Evolutionary conservation across 2,329 filamentous ascomycete genomes (phyloP), one percentile per base, ranked within the genome.

Genomic region (Xylariaceae sp.): DNA sequence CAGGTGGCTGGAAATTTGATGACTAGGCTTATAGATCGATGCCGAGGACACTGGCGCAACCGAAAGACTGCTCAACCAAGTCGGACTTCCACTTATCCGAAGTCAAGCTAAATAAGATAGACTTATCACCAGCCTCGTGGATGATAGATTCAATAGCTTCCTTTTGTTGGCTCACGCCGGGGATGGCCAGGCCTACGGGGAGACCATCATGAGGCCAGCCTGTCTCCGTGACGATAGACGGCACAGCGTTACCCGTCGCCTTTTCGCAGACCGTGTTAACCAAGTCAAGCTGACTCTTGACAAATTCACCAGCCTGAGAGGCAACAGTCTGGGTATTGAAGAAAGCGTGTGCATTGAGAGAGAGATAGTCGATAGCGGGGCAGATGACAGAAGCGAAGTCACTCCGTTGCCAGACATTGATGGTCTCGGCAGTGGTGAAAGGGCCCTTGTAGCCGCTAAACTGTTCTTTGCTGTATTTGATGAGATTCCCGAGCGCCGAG

Each of bases 261-360:
- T 37, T 37, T 10, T 37, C 73, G 84, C 93, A 98, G 66, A 91
- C 65, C 44, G 74, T 72, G 71, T 85, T 77, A 61, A 96, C 86
- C 63, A 90, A 80, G 45, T 85, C 77, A 63, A 96, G 84, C 82
- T 96, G 87, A 67, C 80, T 71, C 63, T 81, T 77, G 67, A 93
- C 89, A 74, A 97, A 97, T 50, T 78, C 73, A 71, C 93, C 93
- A 52, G 93, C 92, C 48, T 82, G 70, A 3, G 75, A 68, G 58
- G 92, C 83, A 20, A 76, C 70, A 62, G 88, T 82, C 56, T 82
- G 78, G 44, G 85, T 72, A 81, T 96, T 96, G 89, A 97, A 98
- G 89, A 89, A 97, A 65, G 93, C 87, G 80, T 98, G 93, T 69
- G 96, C 86, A 83, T 97, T 96, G 75, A 86, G 87, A 75, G 88